These are phyloP conservation scores for Acanthamoeba comandoni DNA, from an alignment of 208 protist genomes.

Conservation along the genomic window DNA sequence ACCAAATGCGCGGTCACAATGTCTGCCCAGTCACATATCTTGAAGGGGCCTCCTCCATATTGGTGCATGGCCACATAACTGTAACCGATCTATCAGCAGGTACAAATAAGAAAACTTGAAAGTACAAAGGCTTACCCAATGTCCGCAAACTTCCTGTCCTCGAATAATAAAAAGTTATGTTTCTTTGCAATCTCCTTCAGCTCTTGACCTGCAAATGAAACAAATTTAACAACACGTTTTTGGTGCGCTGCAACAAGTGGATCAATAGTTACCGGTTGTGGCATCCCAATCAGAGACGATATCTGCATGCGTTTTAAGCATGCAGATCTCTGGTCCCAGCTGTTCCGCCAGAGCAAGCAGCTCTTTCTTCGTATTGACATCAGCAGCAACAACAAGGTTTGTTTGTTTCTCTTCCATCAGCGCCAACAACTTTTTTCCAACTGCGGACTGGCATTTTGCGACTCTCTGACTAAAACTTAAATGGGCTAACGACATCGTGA, in stretches of 20 bases:
- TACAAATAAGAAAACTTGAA: not conserved
- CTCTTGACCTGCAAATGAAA: slow-evolving; percentile 36
- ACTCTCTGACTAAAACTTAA: slow-evolving; percentile 15
- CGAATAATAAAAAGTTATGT: slow-evolving; percentile 92
- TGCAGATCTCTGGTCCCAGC: slow-evolving; percentile 86
- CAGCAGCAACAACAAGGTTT: slow-evolving; percentile 88
- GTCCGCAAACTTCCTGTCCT: slow-evolving; percentile 94
- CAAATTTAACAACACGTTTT: not conserved
- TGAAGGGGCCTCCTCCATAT: slow-evolving; percentile 88
- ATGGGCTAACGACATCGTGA: too few relatives aligned
- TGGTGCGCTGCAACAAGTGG: not conserved
- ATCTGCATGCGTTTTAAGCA: slow-evolving; percentile 91
- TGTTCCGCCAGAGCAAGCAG: slow-evolving; percentile 85
- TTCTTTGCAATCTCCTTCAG: slow-evolving; percentile 82
- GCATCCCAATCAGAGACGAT: slow-evolving; percentile 86
- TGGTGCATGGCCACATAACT: slow-evolving; percentile 83
- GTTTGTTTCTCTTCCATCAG: slow-evolving; percentile 88
- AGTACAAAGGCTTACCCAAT: slow-evolving; percentile 87
- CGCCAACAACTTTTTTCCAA: slow-evolving; percentile 83
- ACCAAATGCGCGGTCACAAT: slow-evolving; percentile 87
- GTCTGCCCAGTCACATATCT: slow-evolving; percentile 89
- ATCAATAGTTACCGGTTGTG: slow-evolving; percentile 64
- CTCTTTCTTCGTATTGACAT: slow-evolving; percentile 84
- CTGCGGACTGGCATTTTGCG: slow-evolving; percentile 24
- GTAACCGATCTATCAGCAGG: not conserved